Conservation (phyloP, 2,329 filamentous ascomycete genomes). For the Fusarium tjaetaba region DNA sequence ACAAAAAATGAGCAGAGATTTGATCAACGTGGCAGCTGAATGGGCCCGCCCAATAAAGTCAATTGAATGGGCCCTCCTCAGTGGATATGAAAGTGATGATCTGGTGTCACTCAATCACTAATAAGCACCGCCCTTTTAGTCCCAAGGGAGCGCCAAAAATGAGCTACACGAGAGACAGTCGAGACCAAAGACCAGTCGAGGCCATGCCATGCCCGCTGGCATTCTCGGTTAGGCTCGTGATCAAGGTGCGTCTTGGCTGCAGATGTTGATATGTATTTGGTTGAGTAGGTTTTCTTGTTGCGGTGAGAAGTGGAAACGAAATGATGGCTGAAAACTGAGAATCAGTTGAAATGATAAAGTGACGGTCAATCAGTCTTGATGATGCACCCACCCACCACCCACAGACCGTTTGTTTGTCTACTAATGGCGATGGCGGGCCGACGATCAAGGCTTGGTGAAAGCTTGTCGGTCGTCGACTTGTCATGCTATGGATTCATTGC, state of each 20-base stretch:
- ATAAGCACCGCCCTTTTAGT: neutral
- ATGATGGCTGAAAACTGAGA: neutral
- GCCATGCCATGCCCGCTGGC: constrained; percentile 4
- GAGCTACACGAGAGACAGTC: neutral
- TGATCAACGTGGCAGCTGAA: constrained; percentile 14
- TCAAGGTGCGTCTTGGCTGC: constrained; percentile 21
- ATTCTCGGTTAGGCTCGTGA: constrained; percentile 23
- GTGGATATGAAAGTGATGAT: neutral
- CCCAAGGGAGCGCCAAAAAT: neutral
- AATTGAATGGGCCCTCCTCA: neutral
- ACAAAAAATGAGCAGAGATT: neutral
- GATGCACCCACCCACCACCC: neutral
- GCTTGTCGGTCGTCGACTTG: constrained; percentile 17
- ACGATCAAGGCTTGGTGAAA: constrained; percentile 28
- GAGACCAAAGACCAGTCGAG: constrained; percentile 6
- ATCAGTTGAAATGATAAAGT: neutral
- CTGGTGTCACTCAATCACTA: neutral
- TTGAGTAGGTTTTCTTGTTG: constrained; percentile 7
- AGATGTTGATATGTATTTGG: constrained; percentile 1
- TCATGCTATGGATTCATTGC: neutral
- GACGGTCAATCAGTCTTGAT: neutral
- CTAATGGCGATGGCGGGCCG: neutral
- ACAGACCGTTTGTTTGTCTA: neutral
- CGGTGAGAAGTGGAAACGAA: constrained; percentile 19
- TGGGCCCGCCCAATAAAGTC: neutral